Percentiles rank a stretch among this genome's conserved stretches.
These are phyloP conservation scores for Trichoderma polysporum DNA, from an alignment of 2,329 filamentous ascomycete species.

Conservation along the genomic window DNA sequence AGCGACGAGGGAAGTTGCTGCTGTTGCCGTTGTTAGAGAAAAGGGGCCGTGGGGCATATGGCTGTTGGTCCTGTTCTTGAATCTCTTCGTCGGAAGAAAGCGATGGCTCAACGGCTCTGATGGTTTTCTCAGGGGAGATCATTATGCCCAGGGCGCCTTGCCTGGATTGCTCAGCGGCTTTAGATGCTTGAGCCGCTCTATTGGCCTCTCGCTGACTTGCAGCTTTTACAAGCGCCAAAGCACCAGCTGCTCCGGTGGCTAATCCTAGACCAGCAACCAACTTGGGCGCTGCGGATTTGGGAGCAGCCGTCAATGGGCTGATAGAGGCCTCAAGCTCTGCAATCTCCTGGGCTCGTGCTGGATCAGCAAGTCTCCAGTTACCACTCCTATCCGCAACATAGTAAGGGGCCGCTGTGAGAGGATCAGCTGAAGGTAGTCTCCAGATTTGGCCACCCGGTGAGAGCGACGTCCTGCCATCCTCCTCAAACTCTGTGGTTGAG, in stretches of 20 bases:
- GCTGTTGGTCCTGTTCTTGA: constrained; percentile 11
- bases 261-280: constrained; percentile 10
- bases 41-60: background rate
- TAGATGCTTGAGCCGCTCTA: background rate
- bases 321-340: constrained; percentile 29
- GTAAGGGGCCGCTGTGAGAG: constrained; percentile 45
- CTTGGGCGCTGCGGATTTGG: constrained; percentile 16
- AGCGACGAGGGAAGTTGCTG: constrained; percentile 21
- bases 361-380: constrained; percentile 53
- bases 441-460: constrained; percentile 46
- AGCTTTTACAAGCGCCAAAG: background rate
- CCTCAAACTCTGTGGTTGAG: constrained; percentile 53
- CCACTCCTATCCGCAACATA: constrained; percentile 54
- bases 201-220: background rate
- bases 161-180: background rate
- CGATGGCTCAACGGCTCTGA: constrained; percentile 20
- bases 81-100: constrained; percentile 16
- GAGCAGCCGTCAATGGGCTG: constrained; percentile 16
- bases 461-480: constrained; percentile 44
- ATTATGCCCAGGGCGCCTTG: background rate
- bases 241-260: constrained; percentile 7
- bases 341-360: constrained; percentile 31
- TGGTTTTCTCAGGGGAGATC: constrained; percentile 7
- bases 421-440: constrained; percentile 48
- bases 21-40: background rate